A percentile compares a stretch with the other conserved stretches of the same genome.
phyloP scores from a whole-genome alignment of 2,329 filamentous ascomycete species.

The Dryadomyces sulphureus region DNA sequence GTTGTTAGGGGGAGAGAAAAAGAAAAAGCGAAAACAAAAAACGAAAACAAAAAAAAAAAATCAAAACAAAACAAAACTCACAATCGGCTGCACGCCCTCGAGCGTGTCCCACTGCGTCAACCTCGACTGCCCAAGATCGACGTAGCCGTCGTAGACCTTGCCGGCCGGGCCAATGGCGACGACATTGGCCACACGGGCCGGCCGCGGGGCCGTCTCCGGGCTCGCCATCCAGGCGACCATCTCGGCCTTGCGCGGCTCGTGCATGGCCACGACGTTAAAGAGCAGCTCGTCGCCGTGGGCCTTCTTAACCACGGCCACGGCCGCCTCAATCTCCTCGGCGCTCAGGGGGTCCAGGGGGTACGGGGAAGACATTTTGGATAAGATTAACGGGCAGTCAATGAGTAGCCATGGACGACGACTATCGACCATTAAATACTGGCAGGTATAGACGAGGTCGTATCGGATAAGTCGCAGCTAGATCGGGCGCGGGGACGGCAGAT shows the following conservation, averaged over 20 bases:
- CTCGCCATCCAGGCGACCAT: constrained; percentile 68
- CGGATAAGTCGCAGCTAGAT: not conserved
- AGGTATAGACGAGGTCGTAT: not conserved
- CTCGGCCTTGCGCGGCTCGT: constrained; percentile 72
- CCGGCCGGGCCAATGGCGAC: constrained; percentile 69
- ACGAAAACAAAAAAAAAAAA: not conserved
- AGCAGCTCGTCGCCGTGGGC: constrained; percentile 55
- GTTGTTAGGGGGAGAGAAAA: not conserved
- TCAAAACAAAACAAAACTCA: constrained; percentile 20
- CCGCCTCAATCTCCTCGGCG: constrained; percentile 55
- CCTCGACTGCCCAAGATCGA: constrained; percentile 53
- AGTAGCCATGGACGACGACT: not conserved
- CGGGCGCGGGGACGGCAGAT: not conserved
- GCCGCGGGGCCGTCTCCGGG: constrained; percentile 44
- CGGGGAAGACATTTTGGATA: too few species aligned
- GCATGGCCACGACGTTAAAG: constrained; percentile 77
- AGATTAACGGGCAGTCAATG: too few species aligned
- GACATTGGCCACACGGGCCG: constrained; percentile 62
- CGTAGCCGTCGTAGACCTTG: constrained; percentile 68
- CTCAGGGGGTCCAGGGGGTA: constrained; percentile 72
- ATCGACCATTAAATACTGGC: not conserved
- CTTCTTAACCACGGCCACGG: constrained; percentile 53
- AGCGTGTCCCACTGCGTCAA: constrained; percentile 62
- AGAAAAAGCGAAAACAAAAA: not conserved
- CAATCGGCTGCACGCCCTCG: constrained; percentile 67